Evolutionary conservation across 2,329 filamentous ascomycete species (phyloP).

Genomic region (Trichoderma polysporum): DNA sequence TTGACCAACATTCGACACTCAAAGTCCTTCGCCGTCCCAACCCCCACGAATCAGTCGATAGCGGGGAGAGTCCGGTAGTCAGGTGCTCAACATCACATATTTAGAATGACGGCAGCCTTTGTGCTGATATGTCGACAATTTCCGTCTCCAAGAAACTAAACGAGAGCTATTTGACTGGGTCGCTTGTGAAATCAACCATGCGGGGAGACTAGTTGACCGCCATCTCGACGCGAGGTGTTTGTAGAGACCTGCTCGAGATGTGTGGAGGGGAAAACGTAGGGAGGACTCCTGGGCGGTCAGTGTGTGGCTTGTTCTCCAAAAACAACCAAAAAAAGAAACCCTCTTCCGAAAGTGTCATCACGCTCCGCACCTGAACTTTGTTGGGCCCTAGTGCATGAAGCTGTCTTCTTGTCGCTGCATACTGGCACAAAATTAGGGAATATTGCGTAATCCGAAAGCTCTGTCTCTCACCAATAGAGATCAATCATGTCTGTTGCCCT

Average conservation of each 20-base stretch:
- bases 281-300: constrained; percentile 16
- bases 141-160: background rate
- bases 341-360: background rate
- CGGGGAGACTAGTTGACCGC: constrained; percentile 15
- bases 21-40: background rate
- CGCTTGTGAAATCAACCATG: constrained; percentile 13
- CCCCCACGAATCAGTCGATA: background rate
- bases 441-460: background rate
- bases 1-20: background rate
- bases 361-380: constrained; percentile 16
- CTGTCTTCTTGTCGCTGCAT: background rate
- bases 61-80: constrained; percentile 9
- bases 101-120: constrained; percentile 4
- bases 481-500: background rate
- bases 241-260: background rate
- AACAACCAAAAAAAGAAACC: background rate
- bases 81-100: constrained; percentile 7
- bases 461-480: background rate
- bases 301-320: constrained; percentile 9
- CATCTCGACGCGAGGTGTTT: constrained; percentile 8
- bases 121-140: constrained; percentile 8
- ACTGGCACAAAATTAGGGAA: background rate
- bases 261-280: constrained; percentile 5
- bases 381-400: constrained; percentile 32
- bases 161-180: constrained; percentile 8